Evolutionary conservation across 805 yeast genomes (phyloP).

Genomic region (Candida michaelii): DNA sequence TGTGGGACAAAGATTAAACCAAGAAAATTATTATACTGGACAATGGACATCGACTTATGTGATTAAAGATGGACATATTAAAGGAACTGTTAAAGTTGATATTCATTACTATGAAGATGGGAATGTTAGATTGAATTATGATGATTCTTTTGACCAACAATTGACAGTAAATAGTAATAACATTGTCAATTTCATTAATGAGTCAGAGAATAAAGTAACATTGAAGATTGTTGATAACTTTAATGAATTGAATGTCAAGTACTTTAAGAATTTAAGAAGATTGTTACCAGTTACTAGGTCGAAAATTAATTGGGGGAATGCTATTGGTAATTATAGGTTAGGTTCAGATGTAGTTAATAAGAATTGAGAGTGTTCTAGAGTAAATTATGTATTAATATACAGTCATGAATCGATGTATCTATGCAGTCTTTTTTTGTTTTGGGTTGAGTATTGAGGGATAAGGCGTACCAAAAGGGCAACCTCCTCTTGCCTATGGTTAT

Average conservation of each 20-base stretch:
- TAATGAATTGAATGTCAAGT: slow-evolving; percentile 68
- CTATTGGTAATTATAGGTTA: slow-evolving; percentile 83
- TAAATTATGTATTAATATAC: background rate
- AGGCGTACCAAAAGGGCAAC: too few species aligned
- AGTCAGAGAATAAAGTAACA: slow-evolving; percentile 61
- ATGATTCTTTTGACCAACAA: slow-evolving; percentile 30
- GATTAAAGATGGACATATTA: slow-evolving; percentile 37
- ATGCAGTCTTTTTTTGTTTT: too few species aligned
- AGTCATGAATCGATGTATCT: background rate
- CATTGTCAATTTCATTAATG: slow-evolving; percentile 49
- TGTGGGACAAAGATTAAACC: slow-evolving; percentile 69
- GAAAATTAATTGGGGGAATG: slow-evolving; percentile 92
- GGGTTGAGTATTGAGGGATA: too few species aligned
- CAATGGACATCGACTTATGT: slow-evolving; percentile 75
- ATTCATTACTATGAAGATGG: slow-evolving; percentile 97
- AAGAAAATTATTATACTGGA: slow-evolving; percentile 84
- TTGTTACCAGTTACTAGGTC: slow-evolving; percentile 90
- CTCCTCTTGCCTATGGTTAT: too few species aligned
- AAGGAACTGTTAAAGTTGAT: slow-evolving; percentile 63
- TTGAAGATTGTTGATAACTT: slow-evolving; percentile 60
- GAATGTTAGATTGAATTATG: slow-evolving; percentile 71
- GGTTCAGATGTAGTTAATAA: slow-evolving; percentile 71
- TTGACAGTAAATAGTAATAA: slow-evolving; percentile 24
- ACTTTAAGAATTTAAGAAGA: slow-evolving; percentile 84
- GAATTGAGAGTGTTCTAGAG: slow-evolving; percentile 6